Base-by-base conservation (phyloP, 768 basidiomycete species). In the Fomitopsis pulvina region DNA sequence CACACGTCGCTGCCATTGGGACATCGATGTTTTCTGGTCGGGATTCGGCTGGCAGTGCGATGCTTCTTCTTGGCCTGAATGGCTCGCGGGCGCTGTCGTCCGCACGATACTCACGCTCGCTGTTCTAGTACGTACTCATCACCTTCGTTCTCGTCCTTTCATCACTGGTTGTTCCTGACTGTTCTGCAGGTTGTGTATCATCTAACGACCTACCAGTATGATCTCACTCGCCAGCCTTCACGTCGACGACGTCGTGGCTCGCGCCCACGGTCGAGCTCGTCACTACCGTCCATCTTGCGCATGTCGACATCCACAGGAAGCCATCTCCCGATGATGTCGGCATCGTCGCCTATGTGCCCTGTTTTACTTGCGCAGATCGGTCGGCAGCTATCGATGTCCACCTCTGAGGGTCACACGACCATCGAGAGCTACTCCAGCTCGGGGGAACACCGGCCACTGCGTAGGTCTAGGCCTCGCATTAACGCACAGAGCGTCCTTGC, bases 21-120 rank as follows among this genome's bases (percentile, higher is more conserved):
- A 85, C 53, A 67, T 87, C 38, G 87, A 88, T 59, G 69, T 81
- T 38, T 66, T 81, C 9, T 89, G 87, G 87, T 74, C 78, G 4
- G 68, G 71, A 11, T 58, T 59, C 0, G 66, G 62, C 52, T 41
- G 57, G 51, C 46, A 50, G 51, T 47, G 71, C 61, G 40, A 54
- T 41, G 47, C 63, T 3, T 68, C 72, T 5, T 50, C 71, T 1
- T 81, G 78, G 73, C 66, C 69, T 1, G 63, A 68, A 7, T 88
- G 84, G 85, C 59, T 83, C 20, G 66, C 67, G 37, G 69, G 80
- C 8, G 71, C 80, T 0, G 55, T 75, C 41, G 48, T 79, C 43
- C 79, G 87, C 34, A 63, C 85, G 27, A 58, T 72, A 9, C 42
- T 85, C 21, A 87, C 85, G 1, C 51, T 69, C 34, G 52, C 66